Evolutionary conservation across 176 grass and related monocot species (phyloP).

Genomic region (Eragrostis nindensis): DNA sequence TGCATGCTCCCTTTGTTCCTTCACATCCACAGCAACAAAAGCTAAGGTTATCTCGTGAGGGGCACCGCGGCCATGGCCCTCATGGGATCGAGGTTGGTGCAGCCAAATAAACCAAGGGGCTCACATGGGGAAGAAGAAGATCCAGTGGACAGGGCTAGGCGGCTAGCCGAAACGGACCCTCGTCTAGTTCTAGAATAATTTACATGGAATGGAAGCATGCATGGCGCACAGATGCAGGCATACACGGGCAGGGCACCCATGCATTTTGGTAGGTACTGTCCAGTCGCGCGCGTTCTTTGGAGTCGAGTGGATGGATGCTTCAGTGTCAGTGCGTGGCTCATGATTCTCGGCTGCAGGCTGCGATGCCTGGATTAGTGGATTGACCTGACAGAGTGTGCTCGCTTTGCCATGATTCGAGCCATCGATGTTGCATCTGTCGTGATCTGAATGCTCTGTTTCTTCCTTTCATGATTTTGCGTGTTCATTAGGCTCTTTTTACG

Average conservation of each 20-base stretch:
- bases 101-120: conserved; percentile 36
- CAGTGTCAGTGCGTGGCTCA: conserved; percentile 25
- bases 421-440: conserved; percentile 21
- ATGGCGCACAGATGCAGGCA: background rate
- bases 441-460: background rate
- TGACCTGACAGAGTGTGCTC: conserved; percentile 32
- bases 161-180: conserved; percentile 22
- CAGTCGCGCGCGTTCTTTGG: conserved; percentile 16
- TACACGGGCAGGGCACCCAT: conserved; percentile 12
- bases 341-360: conserved; percentile 24
- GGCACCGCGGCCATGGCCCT: conserved; percentile 24
- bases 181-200: background rate
- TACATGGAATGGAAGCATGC: background rate
- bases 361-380: background rate
- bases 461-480: background rate
- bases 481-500: background rate
- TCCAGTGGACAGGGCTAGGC: background rate
- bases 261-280: background rate
- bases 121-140: conserved; percentile 46
- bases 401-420: conserved; percentile 16
- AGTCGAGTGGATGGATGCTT: conserved; percentile 22
- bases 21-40: conserved; percentile 39
- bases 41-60: conserved; percentile 37
- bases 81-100: conserved; percentile 11
- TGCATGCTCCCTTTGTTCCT: conserved; percentile 23